phyloP scores from a whole-genome alignment of 2,329 filamentous ascomycete species.

The Myriosclerotinia curreyana region DNA sequence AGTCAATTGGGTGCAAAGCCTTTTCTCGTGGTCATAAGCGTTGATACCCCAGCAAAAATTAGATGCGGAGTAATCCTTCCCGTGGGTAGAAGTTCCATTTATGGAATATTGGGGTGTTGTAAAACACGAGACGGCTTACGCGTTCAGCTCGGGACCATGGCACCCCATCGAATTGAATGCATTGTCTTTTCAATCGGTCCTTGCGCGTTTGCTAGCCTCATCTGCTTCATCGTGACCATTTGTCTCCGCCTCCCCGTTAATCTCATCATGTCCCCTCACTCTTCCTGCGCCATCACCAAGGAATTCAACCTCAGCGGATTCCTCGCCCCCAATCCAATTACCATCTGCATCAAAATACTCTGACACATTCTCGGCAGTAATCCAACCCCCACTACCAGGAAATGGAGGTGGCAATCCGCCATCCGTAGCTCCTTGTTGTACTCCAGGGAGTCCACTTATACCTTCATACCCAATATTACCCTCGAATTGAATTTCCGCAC shows the following conservation, averaged over 20 bases:
- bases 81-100: background rate
- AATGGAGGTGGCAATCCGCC: constrained; percentile 62
- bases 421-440: constrained; percentile 47
- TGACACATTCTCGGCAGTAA: constrained; percentile 87
- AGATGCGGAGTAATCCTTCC: background rate
- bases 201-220: constrained; percentile 15
- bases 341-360: constrained; percentile 80
- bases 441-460: constrained; percentile 56
- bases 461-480: constrained; percentile 49
- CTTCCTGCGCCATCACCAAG: constrained; percentile 64
- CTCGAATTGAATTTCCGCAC: constrained; percentile 53
- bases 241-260: constrained; percentile 43
- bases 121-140: background rate
- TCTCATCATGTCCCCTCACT: constrained; percentile 53
- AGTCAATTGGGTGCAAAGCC: background rate
- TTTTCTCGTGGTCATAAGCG: background rate
- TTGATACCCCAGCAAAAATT: background rate
- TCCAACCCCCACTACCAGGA: constrained; percentile 76
- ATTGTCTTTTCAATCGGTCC: constrained; percentile 4
- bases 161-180: background rate
- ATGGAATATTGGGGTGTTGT: background rate
- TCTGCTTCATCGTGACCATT: constrained; percentile 45
- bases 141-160: background rate
- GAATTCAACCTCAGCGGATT: constrained; percentile 41
- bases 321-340: constrained; percentile 62